Conservation (phyloP, 2,329 filamentous ascomycete genomes). For the Aspergillus unguis region DNA sequence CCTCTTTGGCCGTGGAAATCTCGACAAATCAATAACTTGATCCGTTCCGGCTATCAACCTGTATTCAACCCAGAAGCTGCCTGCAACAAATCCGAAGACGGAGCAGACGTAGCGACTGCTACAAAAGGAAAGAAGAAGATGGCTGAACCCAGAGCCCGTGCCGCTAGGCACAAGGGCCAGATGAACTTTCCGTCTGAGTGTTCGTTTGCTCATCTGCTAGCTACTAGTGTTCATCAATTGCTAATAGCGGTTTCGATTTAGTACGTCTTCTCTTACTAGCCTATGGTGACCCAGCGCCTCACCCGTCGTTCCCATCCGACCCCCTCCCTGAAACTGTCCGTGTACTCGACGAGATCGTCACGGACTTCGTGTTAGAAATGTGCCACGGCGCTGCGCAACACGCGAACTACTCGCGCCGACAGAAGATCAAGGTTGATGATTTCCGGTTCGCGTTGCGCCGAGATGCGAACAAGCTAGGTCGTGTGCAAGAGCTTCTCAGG, state of each 20-base stretch:
- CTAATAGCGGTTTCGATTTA: slow-evolving; percentile 14
- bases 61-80: slow-evolving; percentile 15
- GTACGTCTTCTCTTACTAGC: slow-evolving; percentile 44
- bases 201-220: slow-evolving; percentile 39
- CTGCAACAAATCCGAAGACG: not conserved
- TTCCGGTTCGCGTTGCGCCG: slow-evolving; percentile 90
- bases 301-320: slow-evolving; percentile 65
- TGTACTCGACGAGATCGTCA: slow-evolving; percentile 90
- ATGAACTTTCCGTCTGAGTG: slow-evolving; percentile 75
- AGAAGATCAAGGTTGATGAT: slow-evolving; percentile 98
- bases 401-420: slow-evolving; percentile 80
- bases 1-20: slow-evolving; percentile 23
- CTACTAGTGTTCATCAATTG: not conserved
- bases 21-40: slow-evolving; percentile 21
- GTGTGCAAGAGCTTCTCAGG: slow-evolving; percentile 83
- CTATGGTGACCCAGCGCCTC: slow-evolving; percentile 44
- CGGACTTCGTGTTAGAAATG: slow-evolving; percentile 92
- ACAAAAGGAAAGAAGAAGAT: slow-evolving; percentile 28
- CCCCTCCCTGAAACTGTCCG: slow-evolving; percentile 81
- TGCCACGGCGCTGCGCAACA: slow-evolving; percentile 84
- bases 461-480: slow-evolving; percentile 80
- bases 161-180: slow-evolving; percentile 76
- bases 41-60: slow-evolving; percentile 24
- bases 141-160: slow-evolving; percentile 74
- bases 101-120: not conserved